Evolutionary conservation across 441 rosid species (phyloP), one percentile per base, ranked within the genome.

Genomic region (Biscutella laevigata): DNA sequence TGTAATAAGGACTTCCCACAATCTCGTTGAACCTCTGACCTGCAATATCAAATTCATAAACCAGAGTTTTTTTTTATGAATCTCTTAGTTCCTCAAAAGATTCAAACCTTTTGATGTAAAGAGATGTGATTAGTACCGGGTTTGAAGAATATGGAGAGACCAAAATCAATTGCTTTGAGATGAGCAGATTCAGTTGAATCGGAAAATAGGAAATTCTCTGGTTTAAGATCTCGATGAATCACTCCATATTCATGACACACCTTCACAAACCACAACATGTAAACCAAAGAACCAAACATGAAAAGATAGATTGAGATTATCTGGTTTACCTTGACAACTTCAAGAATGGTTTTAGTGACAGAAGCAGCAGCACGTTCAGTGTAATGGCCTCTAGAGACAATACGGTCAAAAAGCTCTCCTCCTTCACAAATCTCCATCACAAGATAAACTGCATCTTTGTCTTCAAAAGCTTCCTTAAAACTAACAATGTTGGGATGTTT

Each of bases 351-450:
- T 69, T 68, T 83, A 60, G 73, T 49, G 35, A 80, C 84, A 7
- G 61, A 58, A 3, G 88, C 81, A 0, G 96, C 90, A 0, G 83
- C 95, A 0, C 94, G 84, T 67, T 91, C 96, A 1, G 96, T 74
- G 65, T 83, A 81, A 74, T 83, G 92, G 0, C 98, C 88, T 59
- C 77, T 74, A 4, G 89, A 60, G 5, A 87, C 85, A 22, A 91
- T 91, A 55, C 98, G 59, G 43, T 87, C 90, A 32, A 91, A 91
- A 20, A 91, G 86, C 71, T 91, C 98, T 4, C 98, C 96, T 1
- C 95, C 96, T 57, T 76, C 72, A 44, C 98, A 91, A 43, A 84
- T 71, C 82, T 91, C 96, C 98, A 87, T 87, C 0, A 91, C 88
- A 47, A 91, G 75, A 62, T 84, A 83, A 30, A 87, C 75, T 0